phyloP scores from a whole-genome alignment of 2,329 filamentous ascomycete genomes.

The Chrysosporium queenslandicum region DNA sequence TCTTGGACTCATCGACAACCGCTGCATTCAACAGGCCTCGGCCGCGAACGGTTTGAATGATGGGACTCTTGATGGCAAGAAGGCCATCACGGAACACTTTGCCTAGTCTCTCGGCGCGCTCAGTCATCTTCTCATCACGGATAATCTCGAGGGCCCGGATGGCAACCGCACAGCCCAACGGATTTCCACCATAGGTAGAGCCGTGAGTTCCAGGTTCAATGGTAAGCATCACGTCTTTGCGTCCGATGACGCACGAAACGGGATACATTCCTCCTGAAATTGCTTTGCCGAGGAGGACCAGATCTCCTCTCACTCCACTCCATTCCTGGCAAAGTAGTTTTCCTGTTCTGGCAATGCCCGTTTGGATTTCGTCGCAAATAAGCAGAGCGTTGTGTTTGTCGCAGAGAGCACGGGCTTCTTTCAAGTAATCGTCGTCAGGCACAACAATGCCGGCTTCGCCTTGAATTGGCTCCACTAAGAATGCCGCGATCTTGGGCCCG shows the following conservation, averaged over 20 bases:
- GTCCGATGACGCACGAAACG: conserved; percentile 83
- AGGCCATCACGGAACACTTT: conserved; percentile 74
- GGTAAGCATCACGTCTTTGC: conserved; percentile 87
- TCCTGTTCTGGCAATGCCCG: conserved; percentile 88
- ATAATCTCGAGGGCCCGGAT: conserved; percentile 92
- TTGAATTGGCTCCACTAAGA: conserved; percentile 94
- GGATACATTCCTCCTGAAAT: conserved; percentile 98
- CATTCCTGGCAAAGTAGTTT: conserved; percentile 90
- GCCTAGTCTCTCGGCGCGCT: conserved; percentile 70
- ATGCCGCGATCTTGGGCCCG: conserved; percentile 76
- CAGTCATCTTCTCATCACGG: conserved; percentile 79
- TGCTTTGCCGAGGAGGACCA: conserved; percentile 91
- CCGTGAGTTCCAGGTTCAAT: conserved; percentile 95
- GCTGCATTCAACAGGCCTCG: conserved; percentile 94
- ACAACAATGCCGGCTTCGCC: conserved; percentile 96
- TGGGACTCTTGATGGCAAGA: conserved; percentile 61
- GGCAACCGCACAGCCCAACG: conserved; percentile 86
- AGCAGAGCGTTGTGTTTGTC: conserved; percentile 90
- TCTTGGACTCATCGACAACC: conserved; percentile 82
- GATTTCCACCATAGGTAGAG: conserved; percentile 97
- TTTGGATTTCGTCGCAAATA: conserved; percentile 98
- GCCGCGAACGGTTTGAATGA: conserved; percentile 74
- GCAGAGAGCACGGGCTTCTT: conserved; percentile 70
- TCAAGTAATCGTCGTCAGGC: conserved; percentile 78
- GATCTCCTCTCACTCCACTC: conserved; percentile 88